Base-by-base conservation (phyloP, 495 filamentous ascomycete species). In the Bombardia bombarda region DNA sequence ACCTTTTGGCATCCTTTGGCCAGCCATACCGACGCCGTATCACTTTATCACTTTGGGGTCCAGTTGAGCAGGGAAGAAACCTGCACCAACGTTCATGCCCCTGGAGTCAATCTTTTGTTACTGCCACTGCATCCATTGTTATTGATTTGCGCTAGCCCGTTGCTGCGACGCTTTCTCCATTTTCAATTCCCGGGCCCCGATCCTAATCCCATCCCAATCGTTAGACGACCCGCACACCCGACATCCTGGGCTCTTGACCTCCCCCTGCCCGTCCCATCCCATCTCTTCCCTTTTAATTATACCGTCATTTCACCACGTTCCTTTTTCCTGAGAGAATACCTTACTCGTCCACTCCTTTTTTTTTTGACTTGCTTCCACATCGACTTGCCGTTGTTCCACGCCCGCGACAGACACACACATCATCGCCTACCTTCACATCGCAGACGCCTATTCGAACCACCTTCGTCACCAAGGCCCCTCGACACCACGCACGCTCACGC, bases 321-420 rank as follows among this genome's bases (percentile, higher is more conserved):
- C 24, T 62, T 59, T 48, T 42, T 37, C 34, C 34, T n/a, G 34
- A 37, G 52, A 56, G 52, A 52, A 25, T 31, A 47, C n/a, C n/a
- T n/a, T 48, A 50, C 53, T 56, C 57, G 56, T 62, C 56, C 60
- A 41, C 51, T 62, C 57, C 46, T 58, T 62, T 53, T 17, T 24
- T 24, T 21, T 26, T 33, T 21, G 32, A 22, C 41, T 31, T 41
- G 45, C 36, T n/a, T 32, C 16, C 32, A 14, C 38, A 8, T 37
- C 40, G 21, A 32, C 24, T 43, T 21, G 12, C 14, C 14, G 28
- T 7, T 22, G 18, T 19, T n/a, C 10, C 26, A 20, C 20, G 16
- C 7, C 40, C n/a, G n/a, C n/a, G n/a, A n/a, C n/a, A n/a, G 32
- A 34, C 32, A 7, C 12, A 34, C 32, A 3, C 32, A 34, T 16